Evolutionary conservation across 257 asterid species (phyloP), one percentile per base, ranked within the genome.

Genomic region (Solanum appendiculatum): DNA sequence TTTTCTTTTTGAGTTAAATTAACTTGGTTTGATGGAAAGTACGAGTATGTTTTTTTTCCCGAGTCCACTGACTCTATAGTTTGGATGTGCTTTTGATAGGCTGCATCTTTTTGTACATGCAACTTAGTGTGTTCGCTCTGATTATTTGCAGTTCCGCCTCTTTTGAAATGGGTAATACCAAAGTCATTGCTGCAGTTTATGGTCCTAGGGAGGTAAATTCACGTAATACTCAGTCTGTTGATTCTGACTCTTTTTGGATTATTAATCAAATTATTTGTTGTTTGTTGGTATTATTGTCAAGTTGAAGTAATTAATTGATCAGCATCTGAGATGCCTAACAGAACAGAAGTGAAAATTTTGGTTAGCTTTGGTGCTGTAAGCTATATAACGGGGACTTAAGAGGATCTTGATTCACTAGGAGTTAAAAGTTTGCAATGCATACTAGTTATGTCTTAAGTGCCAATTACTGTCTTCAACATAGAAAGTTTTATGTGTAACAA

Each of bases 131-230:
- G 64, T 68, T 81, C 72, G 56, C 21, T 44, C 72, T 73, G 27
- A 86, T 60, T 89, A 40, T n/a, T 81, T 93, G 95, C 97, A 96
- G 99, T 88, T 97, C 99, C 27, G 99, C 99, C 83, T 86, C 91
- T 77, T 95, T 97, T 82, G 99, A 97, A 86, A 97, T 97, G 99
- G 99, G 99, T 16, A 97, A 96, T 89, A 96, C 98, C 73, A 96
- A 95, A 95, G 99, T 97, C 88, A 95, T 97, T 91, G 99, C 99
- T 85, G 99, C 99, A 37, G 98, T 97, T 54, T 97, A 95, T 91
- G 99, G 99, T 51, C 99, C 99, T 21, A 93, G 98, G 92, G 98
- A 96, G 98, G 99, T 96, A 83, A 15, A 7, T 36, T 46, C 84
- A 9, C 2, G 3, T 44, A 33, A 16, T 25, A 37, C 40, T 33